phyloP scores from a whole-genome alignment of 116 monocot genomes.

The Dioscorea cayenensis region DNA sequence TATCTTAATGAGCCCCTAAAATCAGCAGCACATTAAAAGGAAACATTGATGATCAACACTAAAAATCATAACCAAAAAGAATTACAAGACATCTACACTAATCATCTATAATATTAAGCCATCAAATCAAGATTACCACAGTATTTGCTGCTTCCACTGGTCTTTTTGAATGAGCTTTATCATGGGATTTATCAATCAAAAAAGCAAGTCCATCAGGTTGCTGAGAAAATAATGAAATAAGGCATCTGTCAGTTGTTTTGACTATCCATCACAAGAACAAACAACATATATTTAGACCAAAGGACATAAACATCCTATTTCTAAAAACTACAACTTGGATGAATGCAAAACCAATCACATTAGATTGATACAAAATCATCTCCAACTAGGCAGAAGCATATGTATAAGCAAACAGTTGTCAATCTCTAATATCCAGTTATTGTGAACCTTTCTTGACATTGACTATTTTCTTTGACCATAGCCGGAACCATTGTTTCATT shows the following conservation, averaged over 20 bases:
- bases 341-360: neutral
- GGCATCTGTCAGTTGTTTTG: neutral
- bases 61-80: neutral
- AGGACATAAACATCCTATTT: neutral
- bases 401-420: neutral
- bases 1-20: too few relatives aligned
- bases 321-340: neutral
- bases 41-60: neutral
- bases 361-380: neutral
- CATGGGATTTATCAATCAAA: neutral
- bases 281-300: neutral
- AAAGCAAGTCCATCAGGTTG: constrained; percentile 3
- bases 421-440: neutral
- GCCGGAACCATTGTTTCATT: too few relatives aligned
- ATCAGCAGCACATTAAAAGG: too few relatives aligned
- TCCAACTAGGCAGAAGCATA: neutral
- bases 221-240: neutral
- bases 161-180: neutral
- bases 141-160: neutral
- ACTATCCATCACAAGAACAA: neutral
- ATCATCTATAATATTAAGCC: neutral
- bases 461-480: neutral
- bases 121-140: neutral
- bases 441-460: neutral
- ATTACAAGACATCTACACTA: neutral